phyloP scores from a whole-genome alignment of 768 basidiomycete genomes.

The Nevesoporus exiguus region DNA sequence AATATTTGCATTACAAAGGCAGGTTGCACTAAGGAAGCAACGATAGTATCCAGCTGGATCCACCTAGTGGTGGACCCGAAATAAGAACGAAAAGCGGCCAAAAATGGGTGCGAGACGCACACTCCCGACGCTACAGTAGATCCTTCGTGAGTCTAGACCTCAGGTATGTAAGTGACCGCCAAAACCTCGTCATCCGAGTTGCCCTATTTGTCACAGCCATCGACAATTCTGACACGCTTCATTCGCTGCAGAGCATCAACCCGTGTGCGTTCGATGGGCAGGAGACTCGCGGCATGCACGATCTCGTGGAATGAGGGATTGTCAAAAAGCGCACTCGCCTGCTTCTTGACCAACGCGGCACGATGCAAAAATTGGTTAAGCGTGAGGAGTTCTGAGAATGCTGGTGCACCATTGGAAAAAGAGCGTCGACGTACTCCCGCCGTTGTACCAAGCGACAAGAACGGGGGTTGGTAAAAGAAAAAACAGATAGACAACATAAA shows the following conservation, averaged over 20 bases:
- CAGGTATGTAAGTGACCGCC: background rate
- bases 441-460: constrained; percentile 39
- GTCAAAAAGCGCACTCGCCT: constrained; percentile 32
- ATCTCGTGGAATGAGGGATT: constrained; percentile 50
- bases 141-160: constrained; percentile 14
- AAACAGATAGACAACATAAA: constrained; percentile 44
- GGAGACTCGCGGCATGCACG: constrained; percentile 3
- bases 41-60: no score
- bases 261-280: no score
- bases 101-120: constrained; percentile 2
- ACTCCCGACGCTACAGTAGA: constrained; percentile 33
- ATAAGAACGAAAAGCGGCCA: background rate
- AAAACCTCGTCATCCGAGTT: background rate
- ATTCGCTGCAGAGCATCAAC: background rate
- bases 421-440: no score
- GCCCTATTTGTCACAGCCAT: background rate
- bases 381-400: constrained; percentile 40
- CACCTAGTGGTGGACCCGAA: constrained; percentile 20
- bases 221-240: background rate
- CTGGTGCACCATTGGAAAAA: constrained; percentile 31
- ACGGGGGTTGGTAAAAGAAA: constrained; percentile 40
- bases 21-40: no score
- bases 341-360: constrained; percentile 34
- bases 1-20: no score
- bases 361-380: constrained; percentile 44